Evolutionary conservation across 768 basidiomycete species (phyloP).

Genomic region (Suillus bovinus): DNA sequence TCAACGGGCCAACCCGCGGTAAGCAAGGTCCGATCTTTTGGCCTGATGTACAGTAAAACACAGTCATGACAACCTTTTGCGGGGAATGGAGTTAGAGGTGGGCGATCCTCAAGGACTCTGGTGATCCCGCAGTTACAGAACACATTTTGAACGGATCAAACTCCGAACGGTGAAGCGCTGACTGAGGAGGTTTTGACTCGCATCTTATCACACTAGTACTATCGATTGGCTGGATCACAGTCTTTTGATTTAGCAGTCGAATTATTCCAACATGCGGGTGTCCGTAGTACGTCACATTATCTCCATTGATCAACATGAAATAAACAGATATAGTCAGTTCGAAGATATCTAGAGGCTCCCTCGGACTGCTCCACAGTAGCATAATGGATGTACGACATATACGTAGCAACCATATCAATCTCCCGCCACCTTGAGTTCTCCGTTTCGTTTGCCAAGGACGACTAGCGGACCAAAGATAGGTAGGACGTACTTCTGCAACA

Average conservation of each 20-base stretch:
- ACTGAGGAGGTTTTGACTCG: too few relatives aligned
- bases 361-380: too few relatives aligned
- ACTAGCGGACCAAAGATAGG: background rate
- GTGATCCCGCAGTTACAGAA: background rate
- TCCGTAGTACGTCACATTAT: background rate
- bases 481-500: background rate
- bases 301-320: background rate
- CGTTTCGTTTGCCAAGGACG: background rate
- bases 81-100: background rate
- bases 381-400: background rate
- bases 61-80: background rate
- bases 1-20: too few relatives aligned
- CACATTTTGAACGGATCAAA: background rate
- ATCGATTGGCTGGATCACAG: background rate
- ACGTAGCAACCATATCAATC: background rate
- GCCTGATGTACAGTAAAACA: too few relatives aligned
- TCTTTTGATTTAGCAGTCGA: background rate
- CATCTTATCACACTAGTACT: too few relatives aligned
- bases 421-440: background rate
- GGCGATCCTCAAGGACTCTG: too few relatives aligned
- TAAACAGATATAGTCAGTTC: background rate
- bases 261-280: background rate
- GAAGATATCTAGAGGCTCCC: background rate
- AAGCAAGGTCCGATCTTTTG: too few relatives aligned
- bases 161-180: too few relatives aligned